Conservation (phyloP, 495 filamentous ascomycete species). For the Cercophora samala region DNA sequence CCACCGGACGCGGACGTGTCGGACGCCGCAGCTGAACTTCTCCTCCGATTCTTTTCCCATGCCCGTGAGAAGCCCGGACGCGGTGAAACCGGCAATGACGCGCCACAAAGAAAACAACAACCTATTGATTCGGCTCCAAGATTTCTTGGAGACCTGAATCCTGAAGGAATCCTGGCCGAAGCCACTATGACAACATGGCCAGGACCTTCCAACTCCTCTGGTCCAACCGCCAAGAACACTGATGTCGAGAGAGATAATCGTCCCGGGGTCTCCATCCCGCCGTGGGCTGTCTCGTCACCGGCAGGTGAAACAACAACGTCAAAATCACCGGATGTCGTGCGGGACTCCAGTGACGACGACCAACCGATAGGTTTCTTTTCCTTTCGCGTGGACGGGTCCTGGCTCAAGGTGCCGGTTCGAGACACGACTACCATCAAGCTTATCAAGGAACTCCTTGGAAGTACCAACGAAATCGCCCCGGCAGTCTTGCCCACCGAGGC, state of each 20-base stretch:
- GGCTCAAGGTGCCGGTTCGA: conserved; percentile 12
- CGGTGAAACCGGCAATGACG: background rate
- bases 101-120: background rate
- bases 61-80: conserved; percentile 8
- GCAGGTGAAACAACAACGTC: background rate
- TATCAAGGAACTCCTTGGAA: conserved; percentile 10
- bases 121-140: conserved; percentile 30
- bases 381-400: conserved; percentile 13
- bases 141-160: conserved; percentile 53
- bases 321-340: background rate
- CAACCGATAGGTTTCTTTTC: conserved; percentile 8
- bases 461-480: conserved; percentile 19
- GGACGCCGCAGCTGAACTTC: conserved; percentile 27
- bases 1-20: conserved; percentile 21
- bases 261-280: conserved; percentile 5
- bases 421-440: conserved; percentile 12
- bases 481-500: conserved; percentile 36
- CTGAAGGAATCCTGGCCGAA: conserved; percentile 51
- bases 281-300: background rate
- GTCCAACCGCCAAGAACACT: background rate
- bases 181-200: conserved; percentile 33
- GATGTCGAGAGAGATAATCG: background rate
- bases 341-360: background rate
- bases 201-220: background rate
- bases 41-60: conserved; percentile 30